Evolutionary conservation across 176 grass and related monocot species (phyloP).

Genomic region (Poa pratensis): DNA sequence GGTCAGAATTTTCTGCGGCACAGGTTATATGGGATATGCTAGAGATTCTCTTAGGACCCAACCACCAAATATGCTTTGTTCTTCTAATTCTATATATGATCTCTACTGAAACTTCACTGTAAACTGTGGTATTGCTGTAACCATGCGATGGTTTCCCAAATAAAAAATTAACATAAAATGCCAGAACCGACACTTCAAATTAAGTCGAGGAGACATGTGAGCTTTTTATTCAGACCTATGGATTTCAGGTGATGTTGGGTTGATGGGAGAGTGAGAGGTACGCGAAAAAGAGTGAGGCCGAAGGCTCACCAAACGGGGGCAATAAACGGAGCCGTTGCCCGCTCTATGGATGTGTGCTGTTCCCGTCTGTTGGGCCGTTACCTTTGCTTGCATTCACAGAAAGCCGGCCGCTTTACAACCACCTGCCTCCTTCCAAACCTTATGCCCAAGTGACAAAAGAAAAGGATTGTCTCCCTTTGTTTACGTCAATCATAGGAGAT

Average conservation of each 20-base stretch:
- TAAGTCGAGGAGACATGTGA: neutral
- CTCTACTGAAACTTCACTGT: too few species aligned
- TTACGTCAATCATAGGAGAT: slow-evolving; percentile 24
- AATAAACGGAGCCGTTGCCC: slow-evolving; percentile 50
- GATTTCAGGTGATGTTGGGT: slow-evolving; percentile 33
- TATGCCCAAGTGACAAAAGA: slow-evolving; percentile 55
- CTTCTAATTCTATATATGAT: too few species aligned
- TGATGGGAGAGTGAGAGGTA: neutral
- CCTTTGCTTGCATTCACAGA: slow-evolving; percentile 81
- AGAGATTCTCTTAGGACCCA: too few species aligned
- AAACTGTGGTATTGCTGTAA: neutral
- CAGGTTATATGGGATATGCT: too few species aligned
- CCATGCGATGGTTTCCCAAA: neutral
- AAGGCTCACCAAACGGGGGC: slow-evolving; percentile 58
- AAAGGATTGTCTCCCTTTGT: neutral
- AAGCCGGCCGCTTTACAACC: slow-evolving; percentile 60
- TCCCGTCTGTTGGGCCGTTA: slow-evolving; percentile 49
- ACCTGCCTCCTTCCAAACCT: slow-evolving; percentile 44
- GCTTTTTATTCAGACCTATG: neutral
- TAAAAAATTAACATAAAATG: neutral
- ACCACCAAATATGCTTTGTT: too few species aligned
- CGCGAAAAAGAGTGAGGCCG: slow-evolving; percentile 44
- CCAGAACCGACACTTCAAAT: neutral
- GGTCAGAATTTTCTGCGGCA: too few species aligned
- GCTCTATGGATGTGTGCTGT: slow-evolving; percentile 17